phyloP scores from a whole-genome alignment of 768 basidiomycete genomes.

The Leucosporidium yakuticum region DNA sequence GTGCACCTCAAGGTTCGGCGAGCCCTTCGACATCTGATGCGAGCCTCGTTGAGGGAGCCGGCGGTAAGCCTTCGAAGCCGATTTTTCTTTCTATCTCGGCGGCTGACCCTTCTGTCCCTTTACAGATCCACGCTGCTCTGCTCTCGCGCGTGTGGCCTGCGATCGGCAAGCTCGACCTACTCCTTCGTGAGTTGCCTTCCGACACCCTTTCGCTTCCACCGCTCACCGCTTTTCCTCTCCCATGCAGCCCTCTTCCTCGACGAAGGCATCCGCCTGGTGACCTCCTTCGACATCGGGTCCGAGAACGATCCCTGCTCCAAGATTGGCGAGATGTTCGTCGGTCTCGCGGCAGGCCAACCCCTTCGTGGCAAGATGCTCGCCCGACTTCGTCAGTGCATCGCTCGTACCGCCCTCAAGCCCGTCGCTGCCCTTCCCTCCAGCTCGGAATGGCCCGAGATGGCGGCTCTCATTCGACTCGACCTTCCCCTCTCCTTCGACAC shows the following conservation, averaged over 20 bases:
- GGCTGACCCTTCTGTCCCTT: neutral
- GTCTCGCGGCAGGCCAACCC: slow-evolving; percentile 61
- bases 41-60: slow-evolving; percentile 64
- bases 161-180: slow-evolving; percentile 60
- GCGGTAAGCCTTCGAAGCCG: slow-evolving; percentile 51
- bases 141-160: slow-evolving; percentile 74
- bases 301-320: neutral
- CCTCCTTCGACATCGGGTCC: slow-evolving; percentile 54
- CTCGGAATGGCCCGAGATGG: slow-evolving; percentile 47
- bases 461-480: slow-evolving; percentile 68
- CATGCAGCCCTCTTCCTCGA: neutral
- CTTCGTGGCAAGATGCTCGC: slow-evolving; percentile 72
- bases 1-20: slow-evolving; percentile 71
- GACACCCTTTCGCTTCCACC: slow-evolving; percentile 46
- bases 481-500: slow-evolving; percentile 65
- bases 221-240: slow-evolving; percentile 68
- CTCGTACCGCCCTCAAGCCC: neutral
- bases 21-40: slow-evolving; percentile 69
- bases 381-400: slow-evolving; percentile 53
- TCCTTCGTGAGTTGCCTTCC: slow-evolving; percentile 48
- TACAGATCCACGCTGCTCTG: slow-evolving; percentile 58
- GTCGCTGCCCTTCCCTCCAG: slow-evolving; percentile 3
- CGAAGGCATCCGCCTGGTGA: slow-evolving; percentile 36
- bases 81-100: neutral
- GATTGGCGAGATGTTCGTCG: slow-evolving; percentile 61